A percentile compares a stretch with the other conserved stretches of the same genome.
phyloP scores from a whole-genome alignment of 495 filamentous ascomycete genomes.

The Lepidopterella palustris region DNA sequence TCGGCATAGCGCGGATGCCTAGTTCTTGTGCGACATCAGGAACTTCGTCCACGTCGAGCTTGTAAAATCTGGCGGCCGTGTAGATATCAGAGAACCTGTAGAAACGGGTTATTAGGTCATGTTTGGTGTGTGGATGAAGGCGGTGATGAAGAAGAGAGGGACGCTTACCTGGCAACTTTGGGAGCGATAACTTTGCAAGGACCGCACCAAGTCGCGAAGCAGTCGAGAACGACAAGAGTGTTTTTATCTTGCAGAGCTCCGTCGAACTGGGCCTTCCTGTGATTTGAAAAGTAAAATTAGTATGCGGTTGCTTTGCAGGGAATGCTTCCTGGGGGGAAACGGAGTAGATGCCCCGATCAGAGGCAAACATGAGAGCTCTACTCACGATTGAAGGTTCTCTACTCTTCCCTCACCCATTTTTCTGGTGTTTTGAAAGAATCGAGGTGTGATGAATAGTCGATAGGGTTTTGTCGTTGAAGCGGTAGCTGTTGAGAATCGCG shows the following conservation, averaged over 20 bases:
- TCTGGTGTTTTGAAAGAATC: slow-evolving; percentile 43
- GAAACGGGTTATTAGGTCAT: slow-evolving; percentile 1
- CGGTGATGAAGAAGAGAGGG: slow-evolving; percentile 13
- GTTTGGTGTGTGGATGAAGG: slow-evolving; percentile 18
- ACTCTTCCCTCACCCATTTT: slow-evolving; percentile 49
- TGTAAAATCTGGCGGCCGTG: slow-evolving; percentile 65
- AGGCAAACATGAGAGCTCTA: neutral
- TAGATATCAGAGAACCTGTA: slow-evolving; percentile 50
- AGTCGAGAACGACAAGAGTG: slow-evolving; percentile 73
- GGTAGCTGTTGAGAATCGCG: slow-evolving; percentile 25
- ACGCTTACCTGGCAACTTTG: slow-evolving; percentile 53
- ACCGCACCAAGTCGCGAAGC: slow-evolving; percentile 87
- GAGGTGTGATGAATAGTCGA: slow-evolving; percentile 17
- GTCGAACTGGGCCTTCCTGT: slow-evolving; percentile 59
- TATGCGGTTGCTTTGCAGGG: neutral
- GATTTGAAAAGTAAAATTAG: neutral
- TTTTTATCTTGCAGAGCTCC: slow-evolving; percentile 43
- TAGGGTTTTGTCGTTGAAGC: slow-evolving; percentile 33
- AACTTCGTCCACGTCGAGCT: slow-evolving; percentile 87
- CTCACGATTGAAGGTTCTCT: slow-evolving; percentile 46
- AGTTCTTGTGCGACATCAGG: slow-evolving; percentile 70
- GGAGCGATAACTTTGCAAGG: slow-evolving; percentile 91
- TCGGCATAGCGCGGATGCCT: slow-evolving; percentile 90
- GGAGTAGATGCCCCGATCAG: neutral
- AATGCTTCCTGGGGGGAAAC: too few species aligned